Conservation (phyloP, 345 rosid genomes). For the Excoecaria agallocha region DNA sequence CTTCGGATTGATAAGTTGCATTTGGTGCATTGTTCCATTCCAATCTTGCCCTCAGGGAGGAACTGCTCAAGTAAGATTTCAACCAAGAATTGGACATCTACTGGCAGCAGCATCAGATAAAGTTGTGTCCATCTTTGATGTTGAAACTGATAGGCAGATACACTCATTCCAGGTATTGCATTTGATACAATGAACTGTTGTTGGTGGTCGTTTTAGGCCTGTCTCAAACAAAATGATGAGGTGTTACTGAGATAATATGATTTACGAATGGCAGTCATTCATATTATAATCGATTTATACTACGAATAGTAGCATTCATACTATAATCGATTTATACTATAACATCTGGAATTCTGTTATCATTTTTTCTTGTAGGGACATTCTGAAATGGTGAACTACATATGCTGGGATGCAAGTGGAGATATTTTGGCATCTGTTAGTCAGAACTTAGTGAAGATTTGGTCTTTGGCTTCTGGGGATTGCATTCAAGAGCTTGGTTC, state of each 20-base stretch:
- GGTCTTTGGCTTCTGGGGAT: slow-evolving; percentile 58
- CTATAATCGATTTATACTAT: not conserved
- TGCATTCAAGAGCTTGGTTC: slow-evolving; percentile 59
- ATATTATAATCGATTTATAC: too few species aligned
- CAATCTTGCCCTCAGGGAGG: slow-evolving; percentile 42
- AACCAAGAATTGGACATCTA: slow-evolving; percentile 55
- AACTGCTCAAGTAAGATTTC: slow-evolving; percentile 60
- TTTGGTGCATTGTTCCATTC: not conserved
- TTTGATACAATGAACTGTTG: not conserved
- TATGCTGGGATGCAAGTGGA: slow-evolving; percentile 64
- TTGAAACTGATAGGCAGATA: slow-evolving; percentile 49
- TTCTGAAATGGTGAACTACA: slow-evolving; percentile 48
- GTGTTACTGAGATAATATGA: not conserved
- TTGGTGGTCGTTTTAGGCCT: not conserved
- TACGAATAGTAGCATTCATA: not conserved
- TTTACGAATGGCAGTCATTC: not conserved
- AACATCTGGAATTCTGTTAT: not conserved
- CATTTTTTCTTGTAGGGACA: slow-evolving; percentile 47
- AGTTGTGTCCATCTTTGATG: slow-evolving; percentile 54
- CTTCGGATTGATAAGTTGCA: not conserved
- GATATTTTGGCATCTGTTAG: slow-evolving; percentile 69
- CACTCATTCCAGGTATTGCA: slow-evolving; percentile 46
- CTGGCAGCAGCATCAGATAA: slow-evolving; percentile 67
- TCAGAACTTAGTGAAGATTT: slow-evolving; percentile 54
- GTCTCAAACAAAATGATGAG: not conserved